phyloP scores from a whole-genome alignment of 345 rosid genomes.

The Salix exigua region DNA sequence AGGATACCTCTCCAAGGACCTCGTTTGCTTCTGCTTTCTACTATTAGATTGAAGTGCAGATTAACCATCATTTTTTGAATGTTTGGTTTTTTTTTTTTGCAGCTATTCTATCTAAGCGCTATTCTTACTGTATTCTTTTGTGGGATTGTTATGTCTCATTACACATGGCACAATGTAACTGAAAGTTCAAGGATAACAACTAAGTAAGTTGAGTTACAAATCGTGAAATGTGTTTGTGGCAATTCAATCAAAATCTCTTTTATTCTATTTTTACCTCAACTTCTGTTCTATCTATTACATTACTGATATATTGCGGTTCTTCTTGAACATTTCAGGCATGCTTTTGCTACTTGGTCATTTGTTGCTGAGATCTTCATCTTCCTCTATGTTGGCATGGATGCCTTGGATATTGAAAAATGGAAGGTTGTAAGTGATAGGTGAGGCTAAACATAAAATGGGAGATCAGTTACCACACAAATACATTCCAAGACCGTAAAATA shows the following conservation, averaged over 20 bases:
- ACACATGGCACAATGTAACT: conserved; percentile 95
- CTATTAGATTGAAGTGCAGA: background rate
- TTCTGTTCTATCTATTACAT: background rate
- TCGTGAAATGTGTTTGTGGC: background rate
- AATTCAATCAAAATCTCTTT: background rate
- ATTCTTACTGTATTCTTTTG: conserved; percentile 95
- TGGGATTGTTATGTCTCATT: conserved; percentile 96
- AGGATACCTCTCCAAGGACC: conserved; percentile 4
- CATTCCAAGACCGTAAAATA: background rate
- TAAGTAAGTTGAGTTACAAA: conserved; percentile 43
- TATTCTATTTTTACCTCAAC: background rate
- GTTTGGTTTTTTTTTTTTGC: conserved; percentile 28
- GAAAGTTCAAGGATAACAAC: conserved; percentile 90
- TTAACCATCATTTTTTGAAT: conserved; percentile 2
- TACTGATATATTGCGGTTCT: conserved; percentile 8
- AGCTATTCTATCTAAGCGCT: conserved; percentile 80
- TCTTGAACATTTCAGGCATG: conserved; percentile 49
- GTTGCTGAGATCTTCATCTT: conserved; percentile 93
- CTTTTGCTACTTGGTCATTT: conserved; percentile 87
- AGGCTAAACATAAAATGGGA: conserved; percentile 11
- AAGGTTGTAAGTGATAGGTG: conserved; percentile 69
- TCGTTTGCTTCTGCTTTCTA: conserved; percentile 1
- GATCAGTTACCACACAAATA: background rate
- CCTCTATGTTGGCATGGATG: conserved; percentile 98
- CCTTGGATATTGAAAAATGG: conserved; percentile 95